A percentile compares a stretch with the other conserved stretches of the same genome.
Conservation (phyloP, 2,329 filamentous ascomycete genomes). For the Aspergillus vadensis region DNA sequence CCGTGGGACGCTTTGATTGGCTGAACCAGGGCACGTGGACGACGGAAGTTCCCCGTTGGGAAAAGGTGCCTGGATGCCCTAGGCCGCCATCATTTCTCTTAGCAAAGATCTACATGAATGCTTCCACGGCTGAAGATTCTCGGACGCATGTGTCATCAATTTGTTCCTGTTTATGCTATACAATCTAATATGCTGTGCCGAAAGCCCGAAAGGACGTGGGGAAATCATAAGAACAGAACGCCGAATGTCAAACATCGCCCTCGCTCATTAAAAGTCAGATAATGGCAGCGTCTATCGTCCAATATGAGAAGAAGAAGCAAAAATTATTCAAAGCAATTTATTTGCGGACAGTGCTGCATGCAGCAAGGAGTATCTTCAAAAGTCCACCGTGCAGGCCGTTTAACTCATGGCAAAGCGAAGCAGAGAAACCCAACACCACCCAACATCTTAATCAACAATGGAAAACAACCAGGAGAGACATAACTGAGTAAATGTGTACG, state of each 20-base stretch:
- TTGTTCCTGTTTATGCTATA: not conserved
- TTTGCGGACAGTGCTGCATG: not conserved
- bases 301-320: not conserved
- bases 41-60: no score
- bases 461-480: not conserved
- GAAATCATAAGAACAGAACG: no score
- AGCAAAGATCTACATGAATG: no score
- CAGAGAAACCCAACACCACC: not conserved
- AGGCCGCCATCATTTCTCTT: not conserved
- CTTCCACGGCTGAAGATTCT: not conserved
- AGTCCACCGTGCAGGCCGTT: not conserved
- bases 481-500: constrained; percentile 6
- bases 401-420: not conserved
- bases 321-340: not conserved
- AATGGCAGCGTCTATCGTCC: no score
- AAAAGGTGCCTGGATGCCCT: not conserved
- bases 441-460: not conserved
- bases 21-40: no score
- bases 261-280: no score
- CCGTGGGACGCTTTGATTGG: no score
- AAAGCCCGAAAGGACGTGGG: no score
- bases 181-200: constrained; percentile 1
- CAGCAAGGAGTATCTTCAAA: not conserved
- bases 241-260: no score
- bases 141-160: not conserved